Base-by-base conservation (phyloP, 1,139 yeast species). In the Geotrichum aggregatum region DNA sequence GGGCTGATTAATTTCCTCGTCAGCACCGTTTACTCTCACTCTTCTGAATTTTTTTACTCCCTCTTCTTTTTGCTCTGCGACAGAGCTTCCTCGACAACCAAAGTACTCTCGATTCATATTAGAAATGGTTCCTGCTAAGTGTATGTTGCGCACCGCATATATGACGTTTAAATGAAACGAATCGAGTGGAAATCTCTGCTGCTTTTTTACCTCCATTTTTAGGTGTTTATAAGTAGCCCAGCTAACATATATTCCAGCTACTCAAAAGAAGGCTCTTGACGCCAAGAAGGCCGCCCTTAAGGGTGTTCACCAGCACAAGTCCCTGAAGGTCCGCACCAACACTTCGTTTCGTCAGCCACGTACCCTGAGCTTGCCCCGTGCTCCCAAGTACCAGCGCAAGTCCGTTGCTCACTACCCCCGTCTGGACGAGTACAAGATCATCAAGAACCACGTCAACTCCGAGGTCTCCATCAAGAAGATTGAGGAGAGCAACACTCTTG, bases 391-490 rank as follows among this genome's bases (percentile, higher is more conserved):
- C 80, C 88, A 94, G 72, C 79, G 88, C 77, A 92, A 88, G 83
- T 76, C 96, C 66, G 95, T 92, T 71, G 96, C 98, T 71, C 98
- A 92, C 81, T 85, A 84, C 84, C 83, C 86, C 79, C 91, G 98
- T 83, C 76, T 88, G 73, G 98, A 94, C 76, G 87, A 95, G 71
- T 87, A 87, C 95, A 89, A 87, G 80, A 77, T 91, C 74, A 83
- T 92, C 73, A 87, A 87, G 76, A 79, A 89, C 69, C 98, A 97
- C 80, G 84, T 92, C 77, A 94, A 94, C 75, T 82, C 96, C 68
- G 99, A 92, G 83, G 88, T 96, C 65, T 96, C 98, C 73, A 89
- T 94, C 87, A 92, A 92, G 87, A 88, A 89, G 84, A 96, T 92
- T 73, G 98, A 94, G 82, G 97, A 89, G 74, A 89, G 95, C 79